Evolutionary conservation across 2,329 filamentous ascomycete species (phyloP).

Genomic region (Fusarium bulbicola): DNA sequence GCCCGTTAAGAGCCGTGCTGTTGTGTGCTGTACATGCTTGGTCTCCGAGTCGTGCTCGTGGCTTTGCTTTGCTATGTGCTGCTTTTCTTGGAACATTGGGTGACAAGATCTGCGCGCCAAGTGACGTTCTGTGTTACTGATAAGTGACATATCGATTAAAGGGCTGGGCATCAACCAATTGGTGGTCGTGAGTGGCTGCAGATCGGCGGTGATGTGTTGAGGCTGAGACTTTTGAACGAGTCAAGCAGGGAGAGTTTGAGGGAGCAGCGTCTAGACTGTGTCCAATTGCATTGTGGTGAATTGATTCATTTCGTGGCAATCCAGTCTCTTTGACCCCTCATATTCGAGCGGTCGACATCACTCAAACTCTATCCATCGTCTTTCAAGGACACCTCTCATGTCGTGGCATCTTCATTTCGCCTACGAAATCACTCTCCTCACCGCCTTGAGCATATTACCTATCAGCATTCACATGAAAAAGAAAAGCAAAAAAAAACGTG

Average conservation of each 20-base stretch:
- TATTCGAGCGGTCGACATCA: background rate
- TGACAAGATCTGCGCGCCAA: constrained; percentile 10
- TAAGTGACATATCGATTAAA: background rate
- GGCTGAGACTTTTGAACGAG: constrained; percentile 16
- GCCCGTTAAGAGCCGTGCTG: background rate
- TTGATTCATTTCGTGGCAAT: background rate
- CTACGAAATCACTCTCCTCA: background rate
- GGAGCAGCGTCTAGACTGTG: background rate
- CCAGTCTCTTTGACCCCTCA: background rate
- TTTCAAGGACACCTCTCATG: background rate
- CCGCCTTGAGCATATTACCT: background rate
- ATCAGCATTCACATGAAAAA: background rate
- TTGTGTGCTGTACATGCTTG: too few relatives aligned
- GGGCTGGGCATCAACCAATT: background rate
- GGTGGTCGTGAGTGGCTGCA: background rate
- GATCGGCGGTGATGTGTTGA: constrained; percentile 4
- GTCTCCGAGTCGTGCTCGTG: background rate
- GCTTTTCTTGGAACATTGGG: background rate
- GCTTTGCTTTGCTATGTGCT: background rate
- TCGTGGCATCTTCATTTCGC: background rate
- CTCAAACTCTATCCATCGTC: background rate
- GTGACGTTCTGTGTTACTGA: background rate
- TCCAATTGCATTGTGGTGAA: background rate
- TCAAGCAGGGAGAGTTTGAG: constrained; percentile 6
- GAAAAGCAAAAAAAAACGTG: background rate